A percentile compares a stretch with the other conserved stretches of the same genome.
These are phyloP conservation scores for Takakia lepidozioides DNA, from an alignment of 225 moss, liverwort and hornwort species.

Conservation along the genomic window DNA sequence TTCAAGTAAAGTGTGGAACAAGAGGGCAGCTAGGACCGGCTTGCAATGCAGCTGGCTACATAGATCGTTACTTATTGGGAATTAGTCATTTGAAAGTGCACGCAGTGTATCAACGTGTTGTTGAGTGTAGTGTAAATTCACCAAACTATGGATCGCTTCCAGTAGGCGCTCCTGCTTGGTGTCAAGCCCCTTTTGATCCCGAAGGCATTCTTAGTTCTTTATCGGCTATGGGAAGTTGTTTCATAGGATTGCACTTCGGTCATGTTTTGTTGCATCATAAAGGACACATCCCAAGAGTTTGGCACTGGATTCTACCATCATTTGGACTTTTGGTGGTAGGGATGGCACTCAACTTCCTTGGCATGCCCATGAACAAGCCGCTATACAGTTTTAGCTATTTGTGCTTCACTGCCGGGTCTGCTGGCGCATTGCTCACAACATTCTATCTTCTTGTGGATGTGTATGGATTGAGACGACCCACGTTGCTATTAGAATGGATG, in stretches of 20 bases:
- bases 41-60: constrained; percentile 58
- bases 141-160: constrained; percentile 47
- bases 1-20: constrained; percentile 39
- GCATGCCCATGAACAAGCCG: constrained; percentile 51
- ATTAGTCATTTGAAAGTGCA: constrained; percentile 35
- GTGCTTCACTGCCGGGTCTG: constrained; percentile 51
- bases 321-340: constrained; percentile 29
- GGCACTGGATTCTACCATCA: constrained; percentile 50
- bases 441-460: constrained; percentile 45
- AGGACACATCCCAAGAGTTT: constrained; percentile 50
- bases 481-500: constrained; percentile 40
- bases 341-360: constrained; percentile 31
- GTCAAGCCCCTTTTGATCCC: constrained; percentile 57
- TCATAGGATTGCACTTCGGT: constrained; percentile 59
- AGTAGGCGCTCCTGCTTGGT: constrained; percentile 42
- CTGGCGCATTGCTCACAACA: constrained; percentile 38
- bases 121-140: constrained; percentile 27
- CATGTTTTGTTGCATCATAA: constrained; percentile 44
- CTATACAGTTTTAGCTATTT: constrained; percentile 64
- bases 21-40: constrained; percentile 46
- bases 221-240: constrained; percentile 53
- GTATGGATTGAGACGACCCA: constrained; percentile 26
- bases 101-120: not conserved
- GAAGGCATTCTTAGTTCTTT: constrained; percentile 66
- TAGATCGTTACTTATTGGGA: constrained; percentile 47